Evolutionary conservation across 2,329 filamentous ascomycete species (phyloP), one percentile per base, ranked within the genome.

Genomic region (Colletotrichum salicis): DNA sequence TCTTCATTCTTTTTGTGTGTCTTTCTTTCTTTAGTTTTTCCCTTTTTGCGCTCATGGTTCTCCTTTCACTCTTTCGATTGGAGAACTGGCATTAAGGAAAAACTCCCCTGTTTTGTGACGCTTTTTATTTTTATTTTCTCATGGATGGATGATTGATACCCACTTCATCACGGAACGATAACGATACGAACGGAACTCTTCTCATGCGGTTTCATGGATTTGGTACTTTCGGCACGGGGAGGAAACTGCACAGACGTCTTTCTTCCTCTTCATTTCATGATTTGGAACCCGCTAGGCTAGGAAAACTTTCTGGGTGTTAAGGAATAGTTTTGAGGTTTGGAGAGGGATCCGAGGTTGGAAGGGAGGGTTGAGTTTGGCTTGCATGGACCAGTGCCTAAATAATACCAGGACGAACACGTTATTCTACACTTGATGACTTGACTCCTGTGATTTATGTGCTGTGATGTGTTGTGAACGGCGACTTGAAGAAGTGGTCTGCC

Each of bases 381-480:
- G 61, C 61, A 54, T 62, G 60, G 60, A 62, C 60, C 60, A 52
- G 60, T 62, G 33, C 45, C 60, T 48, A 19, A 54, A 52, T 27
- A 45, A 64, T 45, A 64, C 61, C 61, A 64, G 45, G 45, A 55
- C 51, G n/a, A 41, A 41, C 61, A 33, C 61, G 29, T 55, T 55
- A 31, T 64, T 64, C 15, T 24, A 55, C 24, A 56, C 51, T 15
- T 31, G 48, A 41, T 55, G 22, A 55, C 24, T 6, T 6, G 59
- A 3, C n/a, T 15, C 4, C 33, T 12, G n/a, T 62, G 45, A 62
- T 29, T 29, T 29, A 29, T 35, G 27, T 19, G 8, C 24, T 11
- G 8, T 62, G n/a, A 35, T 22, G 19, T 52, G 7, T 1, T 15
- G 4, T 24, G 41, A 33, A 31, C 2, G n/a, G n/a, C 12, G 29